Percentiles rank a stretch among this genome's conserved stretches.
Conservation (phyloP, 306 rosid genomes). For the Prunus padus region DNA sequence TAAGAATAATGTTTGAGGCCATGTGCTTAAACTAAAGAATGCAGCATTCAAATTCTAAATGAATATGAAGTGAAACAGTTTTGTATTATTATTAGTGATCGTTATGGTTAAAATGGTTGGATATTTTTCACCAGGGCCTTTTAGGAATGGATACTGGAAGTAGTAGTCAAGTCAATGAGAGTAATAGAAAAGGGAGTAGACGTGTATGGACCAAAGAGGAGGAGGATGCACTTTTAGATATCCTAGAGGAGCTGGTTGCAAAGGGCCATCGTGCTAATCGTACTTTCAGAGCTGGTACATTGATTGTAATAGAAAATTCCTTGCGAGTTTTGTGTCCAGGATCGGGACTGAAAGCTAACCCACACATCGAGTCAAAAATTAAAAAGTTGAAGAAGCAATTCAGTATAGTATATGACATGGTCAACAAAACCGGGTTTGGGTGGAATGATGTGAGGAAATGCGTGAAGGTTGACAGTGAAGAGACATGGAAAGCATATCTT, state of each 20-base stretch:
- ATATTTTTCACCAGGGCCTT: background rate
- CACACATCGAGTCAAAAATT: conserved; percentile 18
- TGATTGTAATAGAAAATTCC: conserved; percentile 6
- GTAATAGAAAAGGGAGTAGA: conserved; percentile 4
- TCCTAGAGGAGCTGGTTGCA: conserved; percentile 3
- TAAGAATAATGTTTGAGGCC: too few relatives aligned
- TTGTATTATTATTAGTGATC: background rate
- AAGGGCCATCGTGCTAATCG: background rate
- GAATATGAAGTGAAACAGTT: background rate
- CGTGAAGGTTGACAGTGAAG: conserved; percentile 12
- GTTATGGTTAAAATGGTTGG: background rate
- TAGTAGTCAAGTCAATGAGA: background rate
- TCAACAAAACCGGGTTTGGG: conserved; percentile 4
- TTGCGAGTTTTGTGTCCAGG: background rate
- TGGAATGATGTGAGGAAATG: conserved; percentile 18
- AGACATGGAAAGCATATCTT: conserved; percentile 16
- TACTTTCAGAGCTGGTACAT: conserved; percentile 7
- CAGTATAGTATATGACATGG: conserved; percentile 14
- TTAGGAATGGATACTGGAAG: conserved; percentile 1
- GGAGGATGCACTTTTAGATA: conserved; percentile 12
- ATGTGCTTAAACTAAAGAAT: background rate
- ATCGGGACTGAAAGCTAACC: conserved; percentile 10
- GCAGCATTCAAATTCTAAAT: background rate
- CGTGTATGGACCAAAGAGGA: conserved; percentile 1
- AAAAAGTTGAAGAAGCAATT: background rate